phyloP scores from a whole-genome alignment of 2,329 filamentous ascomycete genomes.

The Paraphoma sp. region DNA sequence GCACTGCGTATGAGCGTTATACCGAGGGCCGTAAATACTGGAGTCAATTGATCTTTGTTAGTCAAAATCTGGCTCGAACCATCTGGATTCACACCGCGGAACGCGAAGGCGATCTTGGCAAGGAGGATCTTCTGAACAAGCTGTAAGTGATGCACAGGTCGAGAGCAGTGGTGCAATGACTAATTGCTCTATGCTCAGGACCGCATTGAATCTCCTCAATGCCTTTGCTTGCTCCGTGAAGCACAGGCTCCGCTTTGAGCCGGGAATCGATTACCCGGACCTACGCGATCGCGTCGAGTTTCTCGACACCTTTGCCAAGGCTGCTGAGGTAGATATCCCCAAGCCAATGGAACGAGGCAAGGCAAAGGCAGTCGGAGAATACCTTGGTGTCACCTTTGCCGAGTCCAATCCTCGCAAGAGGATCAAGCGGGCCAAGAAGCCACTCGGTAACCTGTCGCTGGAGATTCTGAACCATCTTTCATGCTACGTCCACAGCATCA shows the following conservation, averaged over 20 bases:
- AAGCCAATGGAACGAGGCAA: conserved; percentile 32
- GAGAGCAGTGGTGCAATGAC: neutral
- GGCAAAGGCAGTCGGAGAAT: conserved; percentile 71
- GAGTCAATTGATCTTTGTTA: conserved; percentile 63
- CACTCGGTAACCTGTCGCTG: conserved; percentile 81
- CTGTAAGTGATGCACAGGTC: conserved; percentile 48
- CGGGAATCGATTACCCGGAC: conserved; percentile 78
- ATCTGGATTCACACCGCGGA: conserved; percentile 82
- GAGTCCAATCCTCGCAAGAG: conserved; percentile 78
- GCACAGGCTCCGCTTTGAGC: conserved; percentile 84
- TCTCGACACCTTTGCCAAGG: conserved; percentile 76
- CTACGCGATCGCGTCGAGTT: conserved; percentile 72
- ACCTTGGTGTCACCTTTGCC: conserved; percentile 78
- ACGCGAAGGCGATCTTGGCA: conserved; percentile 63
- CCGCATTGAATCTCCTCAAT: conserved; percentile 77
- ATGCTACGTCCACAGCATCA: conserved; percentile 68
- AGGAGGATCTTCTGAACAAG: conserved; percentile 74
- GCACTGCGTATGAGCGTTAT: conserved; percentile 76
- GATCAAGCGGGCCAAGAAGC: conserved; percentile 74
- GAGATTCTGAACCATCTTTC: conserved; percentile 79
- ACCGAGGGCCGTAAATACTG: conserved; percentile 68
- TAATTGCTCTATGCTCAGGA: conserved; percentile 42
- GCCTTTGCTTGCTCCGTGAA: conserved; percentile 81
- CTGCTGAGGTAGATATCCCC: conserved; percentile 56
- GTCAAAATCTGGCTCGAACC: conserved; percentile 68